Evolutionary conservation across 139 green algal genomes (phyloP), one percentile per base, ranked within the genome.

Genomic region (Chlorella ohadii): DNA sequence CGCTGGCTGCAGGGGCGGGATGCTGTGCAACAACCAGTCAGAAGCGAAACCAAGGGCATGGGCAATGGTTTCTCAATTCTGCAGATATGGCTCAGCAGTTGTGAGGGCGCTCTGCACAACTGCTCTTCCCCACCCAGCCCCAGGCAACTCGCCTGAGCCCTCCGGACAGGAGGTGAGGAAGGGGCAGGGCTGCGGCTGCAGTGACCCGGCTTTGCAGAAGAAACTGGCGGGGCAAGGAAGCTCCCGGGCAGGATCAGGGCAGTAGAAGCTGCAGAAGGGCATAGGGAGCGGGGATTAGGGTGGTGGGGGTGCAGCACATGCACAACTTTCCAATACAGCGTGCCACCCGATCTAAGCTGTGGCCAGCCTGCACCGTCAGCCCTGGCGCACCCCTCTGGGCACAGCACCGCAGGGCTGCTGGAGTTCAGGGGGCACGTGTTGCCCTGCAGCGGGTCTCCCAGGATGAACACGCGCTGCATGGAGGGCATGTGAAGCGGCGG

Each of bases 391-490:
- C 89, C 89, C 33, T 57, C 34, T 6, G 51, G 74, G 75, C 82
- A 90, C 0, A 47, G 41, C 31, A 27, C 31, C 16, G 63, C 7
- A 20, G 85, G 88, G 4, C 79, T 78, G 25, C 38, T 84, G 31
- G 85, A 84, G 55, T 90, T 86, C 34, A 38, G 44, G 17, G 85
- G 81, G 68, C 89, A 92, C n/a, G 86, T 39, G 75, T 92, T 92
- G 65, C 87, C 88, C 25, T 64, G 84, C 39, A 92, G 77, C 0
- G 73, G 68, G 51, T 87, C 72, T 3, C 89, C 88, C 16, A 64
- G 27, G 39, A 90, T 38, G 74, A 86, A 89, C 3, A 92, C 78
- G 17, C 85, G 64, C 34, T 87, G 34, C 27, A 9, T 6, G 44
- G 44, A 51, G 9, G 44, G n/a, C n/a, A n/a, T n/a, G n/a, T n/a